These are phyloP conservation scores for Pyrus hybrid DNA, from an alignment of 331 rosid species.

Conservation along the genomic window DNA sequence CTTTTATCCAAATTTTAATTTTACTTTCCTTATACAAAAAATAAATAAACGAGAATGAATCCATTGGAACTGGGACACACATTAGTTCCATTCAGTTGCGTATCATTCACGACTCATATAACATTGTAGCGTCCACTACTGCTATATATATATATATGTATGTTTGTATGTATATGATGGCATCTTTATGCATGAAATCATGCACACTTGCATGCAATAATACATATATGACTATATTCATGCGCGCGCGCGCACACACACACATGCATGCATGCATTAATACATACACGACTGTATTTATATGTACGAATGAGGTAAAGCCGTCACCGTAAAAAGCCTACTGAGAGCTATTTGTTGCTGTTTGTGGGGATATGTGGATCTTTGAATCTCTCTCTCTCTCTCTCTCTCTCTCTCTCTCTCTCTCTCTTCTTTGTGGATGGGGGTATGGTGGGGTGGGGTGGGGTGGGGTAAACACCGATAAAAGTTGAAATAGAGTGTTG, in stretches of 20 bases:
- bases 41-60: background rate
- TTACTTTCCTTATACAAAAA: too few relatives aligned
- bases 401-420: background rate
- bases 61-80: background rate
- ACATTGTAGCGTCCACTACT: background rate
- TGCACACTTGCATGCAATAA: background rate
- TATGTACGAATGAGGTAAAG: constrained; percentile 43
- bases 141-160: too few relatives aligned
- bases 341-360: constrained; percentile 56
- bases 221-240: background rate
- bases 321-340: constrained; percentile 43
- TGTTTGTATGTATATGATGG: background rate
- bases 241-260: background rate
- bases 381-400: constrained; percentile 2
- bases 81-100: background rate
- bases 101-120: background rate
- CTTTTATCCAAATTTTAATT: too few relatives aligned
- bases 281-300: background rate
- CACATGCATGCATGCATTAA: background rate
- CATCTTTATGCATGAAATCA: background rate
- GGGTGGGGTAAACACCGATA: constrained; percentile 44
- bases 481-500: constrained; percentile 40
- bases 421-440: constrained; percentile 14
- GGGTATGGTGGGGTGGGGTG: background rate
- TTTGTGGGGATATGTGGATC: constrained; percentile 58